Evolutionary conservation across 2,329 filamentous ascomycete genomes (phyloP).

Genomic region (Penicillium concentricum): DNA sequence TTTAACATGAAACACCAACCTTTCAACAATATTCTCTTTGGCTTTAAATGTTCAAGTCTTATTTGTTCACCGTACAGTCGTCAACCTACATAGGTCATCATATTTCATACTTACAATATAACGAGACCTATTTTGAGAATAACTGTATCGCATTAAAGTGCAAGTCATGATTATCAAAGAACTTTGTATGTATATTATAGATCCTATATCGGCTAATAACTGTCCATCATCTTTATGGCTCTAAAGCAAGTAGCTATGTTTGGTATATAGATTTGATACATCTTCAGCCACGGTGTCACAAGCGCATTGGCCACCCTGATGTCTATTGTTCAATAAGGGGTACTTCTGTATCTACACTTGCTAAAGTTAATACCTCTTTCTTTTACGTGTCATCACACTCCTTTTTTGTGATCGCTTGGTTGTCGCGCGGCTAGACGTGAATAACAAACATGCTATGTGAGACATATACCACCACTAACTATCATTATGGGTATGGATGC

Average conservation of each 20-base stretch:
- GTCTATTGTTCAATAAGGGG: not conserved
- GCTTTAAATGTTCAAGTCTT: not conserved
- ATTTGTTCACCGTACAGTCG: not conserved
- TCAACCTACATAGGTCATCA: not conserved
- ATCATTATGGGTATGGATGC: not conserved
- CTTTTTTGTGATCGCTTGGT: not conserved
- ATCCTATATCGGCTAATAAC: too few species aligned
- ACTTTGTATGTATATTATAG: not conserved
- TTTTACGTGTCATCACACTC: not conserved
- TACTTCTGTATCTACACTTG: not conserved
- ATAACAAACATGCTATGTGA: not conserved
- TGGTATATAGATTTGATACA: constrained; percentile 1
- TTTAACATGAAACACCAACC: constrained; percentile 3
- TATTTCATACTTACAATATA: not conserved
- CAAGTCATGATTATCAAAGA: not conserved
- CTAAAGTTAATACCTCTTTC: not conserved
- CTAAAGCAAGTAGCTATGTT: not conserved
- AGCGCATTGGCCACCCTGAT: not conserved
- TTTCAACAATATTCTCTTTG: not conserved
- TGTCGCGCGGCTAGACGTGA: not conserved
- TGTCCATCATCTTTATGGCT: not conserved
- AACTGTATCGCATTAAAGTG: not conserved
- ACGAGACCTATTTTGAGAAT: not conserved
- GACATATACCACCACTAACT: not conserved
- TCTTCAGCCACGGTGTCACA: constrained; percentile 6